Conservation (phyloP, 768 basidiomycete species). For the Trametes cinnabarina region DNA sequence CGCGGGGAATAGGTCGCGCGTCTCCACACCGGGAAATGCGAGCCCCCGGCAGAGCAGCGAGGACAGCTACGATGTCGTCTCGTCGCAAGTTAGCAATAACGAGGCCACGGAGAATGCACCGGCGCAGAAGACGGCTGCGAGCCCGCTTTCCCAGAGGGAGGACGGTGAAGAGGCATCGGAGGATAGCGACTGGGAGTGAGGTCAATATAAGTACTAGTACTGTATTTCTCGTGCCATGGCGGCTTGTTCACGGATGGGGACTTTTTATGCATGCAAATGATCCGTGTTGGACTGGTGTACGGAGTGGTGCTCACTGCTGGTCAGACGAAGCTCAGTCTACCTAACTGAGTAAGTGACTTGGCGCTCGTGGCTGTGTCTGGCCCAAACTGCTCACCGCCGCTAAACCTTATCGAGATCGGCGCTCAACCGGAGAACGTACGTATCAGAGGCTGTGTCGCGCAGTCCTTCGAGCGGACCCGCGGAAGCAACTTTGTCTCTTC, state of each 20-base stretch:
- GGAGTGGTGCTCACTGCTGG: no score
- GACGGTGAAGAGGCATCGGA: conserved; percentile 15
- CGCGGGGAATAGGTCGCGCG: conserved; percentile 11
- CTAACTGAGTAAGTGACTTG: no score
- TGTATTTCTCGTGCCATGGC: no score
- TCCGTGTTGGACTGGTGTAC: no score
- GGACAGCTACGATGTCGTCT: conserved; percentile 37
- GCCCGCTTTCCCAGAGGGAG: conserved; percentile 5
- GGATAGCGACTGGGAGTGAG: conserved; percentile 28
- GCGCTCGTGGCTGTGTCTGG: no score
- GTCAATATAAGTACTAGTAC: background rate
- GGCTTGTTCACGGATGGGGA: no score
- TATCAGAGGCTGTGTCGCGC: background rate
- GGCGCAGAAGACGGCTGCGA: background rate
- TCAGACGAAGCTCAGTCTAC: no score
- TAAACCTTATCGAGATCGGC: no score
- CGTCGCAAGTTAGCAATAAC: conserved; percentile 30
- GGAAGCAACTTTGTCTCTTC: background rate
- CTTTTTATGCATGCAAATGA: no score
- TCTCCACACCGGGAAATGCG: conserved; percentile 21
- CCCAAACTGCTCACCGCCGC: no score
- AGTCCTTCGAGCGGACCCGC: no score
- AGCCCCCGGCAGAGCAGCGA: conserved; percentile 35
- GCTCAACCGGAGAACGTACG: no score
- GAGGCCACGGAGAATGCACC: conserved; percentile 15